Conservation (phyloP, 2,329 filamentous ascomycete genomes). For the Balansia obtecta region DNA sequence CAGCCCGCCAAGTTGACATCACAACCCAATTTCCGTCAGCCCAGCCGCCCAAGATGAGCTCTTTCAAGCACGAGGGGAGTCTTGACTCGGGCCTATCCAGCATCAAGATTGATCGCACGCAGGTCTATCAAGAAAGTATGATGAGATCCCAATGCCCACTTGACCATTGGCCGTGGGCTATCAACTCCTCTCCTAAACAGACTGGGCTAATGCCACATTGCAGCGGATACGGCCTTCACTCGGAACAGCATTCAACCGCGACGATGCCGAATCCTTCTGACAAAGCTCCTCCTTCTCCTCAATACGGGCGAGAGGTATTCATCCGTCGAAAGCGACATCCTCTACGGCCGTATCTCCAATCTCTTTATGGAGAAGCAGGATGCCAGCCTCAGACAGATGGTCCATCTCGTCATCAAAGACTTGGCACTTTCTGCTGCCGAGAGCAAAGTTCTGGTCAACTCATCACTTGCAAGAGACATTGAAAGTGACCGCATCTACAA, state of each 20-base stretch:
- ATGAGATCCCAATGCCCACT: not conserved
- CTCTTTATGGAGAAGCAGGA: slow-evolving; percentile 95
- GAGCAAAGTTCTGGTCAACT: slow-evolving; percentile 99
- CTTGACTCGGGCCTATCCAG: slow-evolving; percentile 67
- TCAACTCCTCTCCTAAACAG: not conserved
- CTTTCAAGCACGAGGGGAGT: slow-evolving; percentile 99
- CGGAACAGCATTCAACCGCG: slow-evolving; percentile 91
- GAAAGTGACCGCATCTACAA: slow-evolving; percentile 89
- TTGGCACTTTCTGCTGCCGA: slow-evolving; percentile 87
- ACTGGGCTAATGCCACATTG: slow-evolving; percentile 5
- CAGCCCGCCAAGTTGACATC: slow-evolving; percentile 20
- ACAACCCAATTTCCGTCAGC: slow-evolving; percentile 18
- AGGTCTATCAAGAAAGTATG: slow-evolving; percentile 96
- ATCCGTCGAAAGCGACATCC: slow-evolving; percentile 89
- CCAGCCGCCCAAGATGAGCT: slow-evolving; percentile 61
- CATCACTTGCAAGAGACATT: slow-evolving; percentile 99
- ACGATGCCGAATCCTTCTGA: slow-evolving; percentile 93
- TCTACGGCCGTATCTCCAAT: slow-evolving; percentile 99
- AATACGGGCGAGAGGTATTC: slow-evolving; percentile 97
- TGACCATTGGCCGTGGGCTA: not conserved
- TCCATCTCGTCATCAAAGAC: slow-evolving; percentile 97
- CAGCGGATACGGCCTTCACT: slow-evolving; percentile 80
- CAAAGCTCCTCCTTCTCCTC: slow-evolving; percentile 90
- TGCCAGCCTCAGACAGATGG: slow-evolving; percentile 95
- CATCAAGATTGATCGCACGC: slow-evolving; percentile 90